phyloP scores from a whole-genome alignment of 2,329 filamentous ascomycete species.

The Fonsecaea nubica region DNA sequence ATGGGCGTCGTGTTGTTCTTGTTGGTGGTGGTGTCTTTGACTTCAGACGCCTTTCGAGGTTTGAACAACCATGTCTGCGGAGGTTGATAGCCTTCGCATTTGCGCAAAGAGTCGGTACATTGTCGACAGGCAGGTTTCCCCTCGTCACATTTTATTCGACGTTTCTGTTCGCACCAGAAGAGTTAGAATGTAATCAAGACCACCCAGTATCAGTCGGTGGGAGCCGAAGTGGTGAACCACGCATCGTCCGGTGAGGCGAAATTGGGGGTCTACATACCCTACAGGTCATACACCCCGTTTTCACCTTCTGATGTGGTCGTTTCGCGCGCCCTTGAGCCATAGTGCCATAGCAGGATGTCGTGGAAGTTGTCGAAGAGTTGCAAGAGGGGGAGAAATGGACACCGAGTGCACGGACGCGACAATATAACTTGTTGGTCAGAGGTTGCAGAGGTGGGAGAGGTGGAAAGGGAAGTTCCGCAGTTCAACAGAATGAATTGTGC shows the following conservation, averaged over 20 bases:
- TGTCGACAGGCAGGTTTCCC: conserved; percentile 33
- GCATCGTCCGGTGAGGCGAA: background rate
- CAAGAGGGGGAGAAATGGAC: background rate
- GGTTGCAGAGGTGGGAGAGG: background rate
- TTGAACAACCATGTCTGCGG: conserved; percentile 38
- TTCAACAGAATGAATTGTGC: background rate
- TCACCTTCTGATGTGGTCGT: conserved; percentile 36
- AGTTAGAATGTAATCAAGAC: background rate
- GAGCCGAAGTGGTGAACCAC: background rate
- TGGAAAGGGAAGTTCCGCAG: conserved; percentile 4
- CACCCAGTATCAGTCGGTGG: background rate
- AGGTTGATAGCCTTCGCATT: conserved; percentile 35
- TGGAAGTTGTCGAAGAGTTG: background rate
- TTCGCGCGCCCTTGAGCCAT: conserved; percentile 36
- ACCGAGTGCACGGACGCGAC: background rate
- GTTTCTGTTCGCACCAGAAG: conserved; percentile 22
- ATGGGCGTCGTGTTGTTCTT: background rate
- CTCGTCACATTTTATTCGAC: conserved; percentile 38
- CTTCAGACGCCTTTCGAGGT: conserved; percentile 20
- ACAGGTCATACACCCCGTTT: conserved; percentile 37
- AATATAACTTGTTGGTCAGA: background rate
- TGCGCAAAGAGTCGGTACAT: conserved; percentile 34
- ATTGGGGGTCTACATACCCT: conserved; percentile 24
- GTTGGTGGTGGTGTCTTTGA: background rate
- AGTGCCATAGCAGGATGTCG: conserved; percentile 20